Conservation (phyloP, 2,329 filamentous ascomycete species). For the Beauveria medogensis region DNA sequence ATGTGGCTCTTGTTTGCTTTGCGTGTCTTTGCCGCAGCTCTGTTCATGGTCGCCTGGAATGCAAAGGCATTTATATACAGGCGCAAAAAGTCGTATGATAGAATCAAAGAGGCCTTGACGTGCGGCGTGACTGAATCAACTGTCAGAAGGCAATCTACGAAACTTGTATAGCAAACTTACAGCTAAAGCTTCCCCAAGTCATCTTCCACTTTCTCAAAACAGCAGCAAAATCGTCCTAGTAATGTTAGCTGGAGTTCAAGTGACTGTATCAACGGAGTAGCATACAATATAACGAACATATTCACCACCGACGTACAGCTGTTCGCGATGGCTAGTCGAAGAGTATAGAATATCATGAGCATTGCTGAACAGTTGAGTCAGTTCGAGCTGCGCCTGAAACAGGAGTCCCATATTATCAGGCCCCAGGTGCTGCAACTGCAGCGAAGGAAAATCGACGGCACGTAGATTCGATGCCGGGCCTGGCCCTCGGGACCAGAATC, state of each 20-base stretch:
- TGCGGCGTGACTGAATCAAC: constrained; percentile 44
- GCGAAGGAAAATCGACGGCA: constrained; percentile 59
- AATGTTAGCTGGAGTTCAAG: background rate
- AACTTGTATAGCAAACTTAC: constrained; percentile 28
- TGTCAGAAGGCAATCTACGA: background rate
- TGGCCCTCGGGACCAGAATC: constrained; percentile 66
- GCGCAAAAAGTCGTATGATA: constrained; percentile 65
- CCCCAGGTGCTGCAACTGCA: constrained; percentile 48
- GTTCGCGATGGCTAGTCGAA: constrained; percentile 59
- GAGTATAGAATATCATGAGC: constrained; percentile 68
- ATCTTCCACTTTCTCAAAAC: constrained; percentile 65
- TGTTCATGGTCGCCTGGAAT: constrained; percentile 60
- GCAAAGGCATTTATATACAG: constrained; percentile 70
- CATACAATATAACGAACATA: constrained; percentile 61
- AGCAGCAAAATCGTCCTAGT: constrained; percentile 56
- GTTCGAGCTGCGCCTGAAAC: constrained; percentile 62
- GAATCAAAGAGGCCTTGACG: constrained; percentile 57
- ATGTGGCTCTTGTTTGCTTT: constrained; percentile 25
- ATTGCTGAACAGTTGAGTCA: constrained; percentile 65
- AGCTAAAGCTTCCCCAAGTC: constrained; percentile 58
- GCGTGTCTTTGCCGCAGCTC: constrained; percentile 26
- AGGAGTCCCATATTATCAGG: constrained; percentile 61
- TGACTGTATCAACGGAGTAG: background rate
- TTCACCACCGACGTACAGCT: constrained; percentile 61
- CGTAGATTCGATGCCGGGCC: constrained; percentile 57